Conservation (phyloP, 192 early-diverging fungal genomes). For the Backusella luteola region DNA sequence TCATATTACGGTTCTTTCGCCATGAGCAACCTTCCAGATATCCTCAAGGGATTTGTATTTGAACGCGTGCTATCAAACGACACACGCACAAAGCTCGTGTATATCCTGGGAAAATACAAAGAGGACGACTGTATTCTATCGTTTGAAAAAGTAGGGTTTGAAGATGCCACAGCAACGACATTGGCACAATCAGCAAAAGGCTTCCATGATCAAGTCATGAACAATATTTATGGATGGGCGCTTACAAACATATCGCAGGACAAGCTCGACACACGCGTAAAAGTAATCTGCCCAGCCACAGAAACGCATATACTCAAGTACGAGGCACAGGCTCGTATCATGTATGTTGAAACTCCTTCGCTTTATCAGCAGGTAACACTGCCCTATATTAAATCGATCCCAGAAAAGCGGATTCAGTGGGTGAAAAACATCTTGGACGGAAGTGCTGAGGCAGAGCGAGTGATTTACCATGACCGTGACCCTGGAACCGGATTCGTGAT, state of each 20-base stretch:
- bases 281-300: conserved; percentile 63
- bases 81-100: conserved; percentile 24
- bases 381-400: conserved; percentile 63
- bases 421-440: conserved; percentile 75
- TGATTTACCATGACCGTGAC: conserved; percentile 60
- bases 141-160: conserved; percentile 52
- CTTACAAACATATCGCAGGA: conserved; percentile 40
- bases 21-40: not conserved
- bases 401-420: conserved; percentile 65
- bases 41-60: not conserved
- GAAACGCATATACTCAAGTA: conserved; percentile 74
- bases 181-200: conserved; percentile 34
- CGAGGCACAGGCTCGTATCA: conserved; percentile 54
- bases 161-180: conserved; percentile 25
- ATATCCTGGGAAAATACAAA: conserved; percentile 15
- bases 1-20: not conserved
- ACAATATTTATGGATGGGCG: conserved; percentile 71
- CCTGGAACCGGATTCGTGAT: conserved; percentile 68
- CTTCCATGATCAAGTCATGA: conserved; percentile 46
- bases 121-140: conserved; percentile 38
- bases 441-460: conserved; percentile 59
- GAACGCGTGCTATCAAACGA: conserved; percentile 23
- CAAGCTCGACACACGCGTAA: conserved; percentile 54
- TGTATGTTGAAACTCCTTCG: conserved; percentile 64
- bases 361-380: conserved; percentile 51